Conservation (phyloP, 179 eudicot species). For the Camellia oleifera region DNA sequence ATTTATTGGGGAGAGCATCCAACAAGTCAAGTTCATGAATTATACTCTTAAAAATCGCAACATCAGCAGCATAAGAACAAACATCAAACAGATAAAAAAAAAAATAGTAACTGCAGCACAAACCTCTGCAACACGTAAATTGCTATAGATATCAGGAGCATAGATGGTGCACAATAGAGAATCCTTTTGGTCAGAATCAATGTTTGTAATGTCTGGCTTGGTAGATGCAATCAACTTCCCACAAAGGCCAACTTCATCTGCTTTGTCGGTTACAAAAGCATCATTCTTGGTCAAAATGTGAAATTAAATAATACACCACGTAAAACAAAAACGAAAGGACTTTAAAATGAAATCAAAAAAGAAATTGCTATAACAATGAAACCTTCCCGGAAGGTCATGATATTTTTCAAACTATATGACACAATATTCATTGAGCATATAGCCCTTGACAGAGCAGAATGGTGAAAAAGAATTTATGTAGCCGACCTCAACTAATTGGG, state of each 20-base stretch:
- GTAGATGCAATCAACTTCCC: slow-evolving; percentile 27
- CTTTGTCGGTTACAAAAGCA: slow-evolving; percentile 21
- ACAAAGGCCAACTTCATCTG: slow-evolving; percentile 21
- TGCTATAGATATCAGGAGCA: slow-evolving; percentile 60
- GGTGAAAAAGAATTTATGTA: no score
- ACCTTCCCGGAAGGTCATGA: not conserved
- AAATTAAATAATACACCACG: slow-evolving; percentile 2
- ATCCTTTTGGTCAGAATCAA: slow-evolving; percentile 67
- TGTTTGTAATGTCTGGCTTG: slow-evolving; percentile 46
- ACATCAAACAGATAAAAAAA: not conserved
- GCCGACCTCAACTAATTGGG: no score
- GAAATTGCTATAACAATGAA: not conserved
- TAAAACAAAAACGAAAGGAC: not conserved
- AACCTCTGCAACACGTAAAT: slow-evolving; percentile 70
- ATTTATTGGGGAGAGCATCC: not conserved
- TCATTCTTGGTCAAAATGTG: slow-evolving; percentile 3
- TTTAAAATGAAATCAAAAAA: not conserved
- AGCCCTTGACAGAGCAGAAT: no score
- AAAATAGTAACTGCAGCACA: slow-evolving; percentile 12
- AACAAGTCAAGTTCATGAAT: not conserved
- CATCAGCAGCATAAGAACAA: not conserved
- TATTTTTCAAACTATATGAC: not conserved
- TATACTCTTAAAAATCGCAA: not conserved
- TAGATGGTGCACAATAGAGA: slow-evolving; percentile 72
- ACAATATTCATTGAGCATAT: no score